These are phyloP conservation scores for Ustilago trichophora DNA, from an alignment of 1,284 basidiomycete species.

Conservation along the genomic window DNA sequence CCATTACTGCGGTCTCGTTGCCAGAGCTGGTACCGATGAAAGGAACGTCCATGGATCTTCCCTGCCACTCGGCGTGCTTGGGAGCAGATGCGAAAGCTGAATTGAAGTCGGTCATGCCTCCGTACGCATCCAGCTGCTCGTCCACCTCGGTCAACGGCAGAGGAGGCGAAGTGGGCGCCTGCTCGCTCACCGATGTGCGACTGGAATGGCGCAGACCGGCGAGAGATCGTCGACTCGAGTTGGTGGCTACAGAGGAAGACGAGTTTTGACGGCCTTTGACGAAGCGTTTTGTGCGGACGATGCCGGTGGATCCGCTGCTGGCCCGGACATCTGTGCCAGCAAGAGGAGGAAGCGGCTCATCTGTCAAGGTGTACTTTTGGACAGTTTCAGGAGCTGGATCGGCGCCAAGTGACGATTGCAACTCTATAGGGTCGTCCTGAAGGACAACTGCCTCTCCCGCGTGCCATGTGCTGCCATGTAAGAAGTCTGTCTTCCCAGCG, in stretches of 20 bases:
- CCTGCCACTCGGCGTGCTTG: neutral
- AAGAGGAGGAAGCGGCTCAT: slow-evolving; percentile 16
- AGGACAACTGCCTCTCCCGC: neutral
- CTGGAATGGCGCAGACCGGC: slow-evolving; percentile 12
- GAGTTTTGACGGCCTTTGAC: slow-evolving; percentile 20
- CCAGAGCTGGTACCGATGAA: neutral
- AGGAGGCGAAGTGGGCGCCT: slow-evolving; percentile 3
- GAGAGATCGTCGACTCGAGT: slow-evolving; percentile 11
- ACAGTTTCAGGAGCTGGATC: slow-evolving; percentile 1
- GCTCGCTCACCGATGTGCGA: slow-evolving; percentile 6
- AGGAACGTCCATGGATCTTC: neutral
- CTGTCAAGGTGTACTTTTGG: slow-evolving; percentile 29
- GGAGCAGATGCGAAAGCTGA: no score
- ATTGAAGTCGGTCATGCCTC: neutral
- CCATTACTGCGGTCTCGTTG: neutral
- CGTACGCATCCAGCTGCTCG: slow-evolving; percentile 14
- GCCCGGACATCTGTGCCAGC: neutral
- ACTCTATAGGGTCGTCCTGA: neutral
- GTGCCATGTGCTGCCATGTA: neutral
- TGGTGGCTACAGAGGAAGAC: slow-evolving; percentile 10
- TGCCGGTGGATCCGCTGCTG: neutral
- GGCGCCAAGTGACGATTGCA: no score
- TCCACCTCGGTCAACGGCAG: slow-evolving; percentile 10
- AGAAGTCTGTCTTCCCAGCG: neutral
- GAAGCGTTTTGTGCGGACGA: slow-evolving; percentile 32